Base-by-base conservation (phyloP, 2,329 filamentous ascomycete genomes). In the Teratosphaeriaceae sp. region DNA sequence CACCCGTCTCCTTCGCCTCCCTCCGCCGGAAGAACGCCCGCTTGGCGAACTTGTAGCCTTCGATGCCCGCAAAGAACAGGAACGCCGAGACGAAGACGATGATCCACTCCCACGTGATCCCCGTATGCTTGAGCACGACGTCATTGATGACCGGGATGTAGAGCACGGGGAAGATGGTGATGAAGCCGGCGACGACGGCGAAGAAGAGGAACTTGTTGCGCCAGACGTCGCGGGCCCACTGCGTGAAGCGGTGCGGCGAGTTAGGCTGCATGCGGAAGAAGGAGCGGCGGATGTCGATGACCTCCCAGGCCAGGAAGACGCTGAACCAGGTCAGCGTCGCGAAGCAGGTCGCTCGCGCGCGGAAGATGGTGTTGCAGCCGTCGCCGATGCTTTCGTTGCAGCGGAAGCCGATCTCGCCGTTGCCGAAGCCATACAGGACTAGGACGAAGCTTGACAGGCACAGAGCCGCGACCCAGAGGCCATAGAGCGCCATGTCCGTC, bases 401-500 rank as follows among this genome's bases (percentile, higher is more conserved):
- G 18, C 66, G 66, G 12, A 51, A 48, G 5, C 69, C 69, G 1
- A 72, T 60, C 27, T 69, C 59, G 16, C 67, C 67, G 37, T 65
- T 57, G 5, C 65, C 66, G 23, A 61, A 62, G 5, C 67, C 67
- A 44, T 67, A 71, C 2, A 65, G 65, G 29, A 71, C 68, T 30
- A 68, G 62, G 35, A 65, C 61, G 53, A 68, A 71, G n/a, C 63
- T 63, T 38, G 60, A 62, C 8, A 72, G 64, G 47, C 69, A 71
- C 0, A 72, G 60, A 0, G 57, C 52, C 34, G 67, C 67, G 65
- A 71, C 69, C 56, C 64, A 69, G 41, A 63, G 63, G 23, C 68
- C 69, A 49, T 71, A 72, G 56, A 72, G 65, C 56, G 71, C 67
- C 45, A 69, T 72, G 53, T 72, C 68, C 23, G 62, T 60, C 48